A percentile compares a stretch with the other conserved stretches of the same genome.
These are phyloP conservation scores for Fusarium graminum DNA, from an alignment of 2,329 filamentous ascomycete species.

Conservation along the genomic window DNA sequence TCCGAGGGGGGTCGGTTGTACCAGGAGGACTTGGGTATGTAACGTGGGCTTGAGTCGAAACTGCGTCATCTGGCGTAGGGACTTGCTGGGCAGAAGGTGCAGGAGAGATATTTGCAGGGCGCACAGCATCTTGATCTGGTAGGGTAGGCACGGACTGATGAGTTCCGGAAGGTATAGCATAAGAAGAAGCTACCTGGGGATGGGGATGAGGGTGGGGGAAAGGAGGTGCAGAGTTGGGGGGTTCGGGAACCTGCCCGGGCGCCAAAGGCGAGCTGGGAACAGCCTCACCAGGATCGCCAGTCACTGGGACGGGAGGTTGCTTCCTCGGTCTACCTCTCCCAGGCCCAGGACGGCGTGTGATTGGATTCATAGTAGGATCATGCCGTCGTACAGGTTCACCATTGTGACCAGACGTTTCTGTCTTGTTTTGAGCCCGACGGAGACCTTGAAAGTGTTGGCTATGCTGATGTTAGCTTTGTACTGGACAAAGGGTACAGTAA, in stretches of 20 bases:
- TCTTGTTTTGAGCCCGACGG: slow-evolving; percentile 67
- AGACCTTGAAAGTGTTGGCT: slow-evolving; percentile 74
- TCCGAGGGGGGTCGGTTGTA: slow-evolving; percentile 29
- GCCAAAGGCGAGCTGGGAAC: slow-evolving; percentile 23
- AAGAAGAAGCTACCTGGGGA: slow-evolving; percentile 14
- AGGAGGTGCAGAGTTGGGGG: slow-evolving; percentile 14
- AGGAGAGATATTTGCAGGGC: slow-evolving; percentile 8
- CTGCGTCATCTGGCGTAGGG: slow-evolving; percentile 5
- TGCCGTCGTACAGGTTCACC: slow-evolving; percentile 55
- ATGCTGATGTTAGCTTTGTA: slow-evolving; percentile 30
- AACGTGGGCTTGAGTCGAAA: slow-evolving; percentile 10
- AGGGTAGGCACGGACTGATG: slow-evolving; percentile 5
- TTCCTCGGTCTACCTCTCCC: slow-evolving; percentile 68
- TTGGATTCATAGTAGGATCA: slow-evolving; percentile 69
- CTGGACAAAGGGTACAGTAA: neutral
- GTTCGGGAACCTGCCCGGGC: slow-evolving; percentile 13
- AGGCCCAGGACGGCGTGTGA: slow-evolving; percentile 71
- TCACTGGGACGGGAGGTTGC: slow-evolving; percentile 48
- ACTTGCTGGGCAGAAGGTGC: slow-evolving; percentile 5
- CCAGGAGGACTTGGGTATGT: slow-evolving; percentile 44
- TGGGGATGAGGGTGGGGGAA: slow-evolving; percentile 13
- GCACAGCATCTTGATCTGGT: slow-evolving; percentile 11
- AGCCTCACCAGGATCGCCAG: slow-evolving; percentile 25
- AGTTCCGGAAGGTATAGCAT: slow-evolving; percentile 7
- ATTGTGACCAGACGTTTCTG: slow-evolving; percentile 56